Evolutionary conservation across 192 early-diverging fungal species (phyloP).

Genomic region (Funneliformis geosporum): DNA sequence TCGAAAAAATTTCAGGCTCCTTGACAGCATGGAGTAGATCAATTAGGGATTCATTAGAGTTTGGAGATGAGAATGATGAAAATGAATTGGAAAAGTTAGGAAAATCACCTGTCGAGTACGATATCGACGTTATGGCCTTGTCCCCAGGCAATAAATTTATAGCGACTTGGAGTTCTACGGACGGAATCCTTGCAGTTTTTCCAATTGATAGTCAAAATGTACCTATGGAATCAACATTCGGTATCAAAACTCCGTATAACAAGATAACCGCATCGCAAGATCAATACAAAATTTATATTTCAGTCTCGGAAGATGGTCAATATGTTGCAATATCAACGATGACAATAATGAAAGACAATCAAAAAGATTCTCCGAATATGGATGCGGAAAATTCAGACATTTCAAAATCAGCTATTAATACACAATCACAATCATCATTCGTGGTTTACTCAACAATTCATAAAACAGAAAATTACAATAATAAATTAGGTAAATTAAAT

Average conservation of each 20-base stretch:
- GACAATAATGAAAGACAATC: background rate
- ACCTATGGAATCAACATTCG: background rate
- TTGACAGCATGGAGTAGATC: background rate
- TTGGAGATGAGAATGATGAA: background rate
- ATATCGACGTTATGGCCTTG: background rate
- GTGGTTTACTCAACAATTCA: background rate
- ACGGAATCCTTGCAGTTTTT: background rate
- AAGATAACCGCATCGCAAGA: background rate
- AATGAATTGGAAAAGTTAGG: background rate
- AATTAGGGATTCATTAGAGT: background rate
- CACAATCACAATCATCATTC: background rate
- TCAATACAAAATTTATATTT: background rate
- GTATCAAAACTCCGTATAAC: background rate
- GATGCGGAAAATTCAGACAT: background rate
- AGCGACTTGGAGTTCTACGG: background rate
- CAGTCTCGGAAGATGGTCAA: slow-evolving; percentile 1
- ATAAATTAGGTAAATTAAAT: background rate
- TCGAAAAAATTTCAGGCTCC: background rate
- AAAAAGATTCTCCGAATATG: background rate
- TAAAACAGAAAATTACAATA: background rate
- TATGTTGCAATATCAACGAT: slow-evolving; percentile 19
- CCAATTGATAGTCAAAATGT: background rate
- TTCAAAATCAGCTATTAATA: background rate
- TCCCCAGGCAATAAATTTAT: background rate
- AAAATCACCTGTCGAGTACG: background rate